Percentiles rank a stretch among this genome's conserved stretches.
Evolutionary conservation across 2,329 filamentous ascomycete genomes (phyloP).

Genomic region (Cyphellophora attinorum): DNA sequence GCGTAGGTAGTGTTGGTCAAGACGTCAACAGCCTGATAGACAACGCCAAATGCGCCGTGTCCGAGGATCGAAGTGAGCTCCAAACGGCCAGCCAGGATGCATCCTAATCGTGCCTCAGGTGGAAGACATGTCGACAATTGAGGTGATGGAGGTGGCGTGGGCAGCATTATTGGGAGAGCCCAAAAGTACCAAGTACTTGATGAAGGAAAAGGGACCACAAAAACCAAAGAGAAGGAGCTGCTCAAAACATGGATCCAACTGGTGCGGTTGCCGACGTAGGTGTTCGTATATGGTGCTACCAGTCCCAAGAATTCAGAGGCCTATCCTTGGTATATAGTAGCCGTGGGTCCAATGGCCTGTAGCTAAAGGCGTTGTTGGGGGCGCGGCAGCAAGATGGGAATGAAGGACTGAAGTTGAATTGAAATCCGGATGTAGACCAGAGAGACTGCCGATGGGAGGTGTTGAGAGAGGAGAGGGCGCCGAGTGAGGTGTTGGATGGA

Average conservation of each 20-base stretch:
- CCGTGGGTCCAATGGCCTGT: neutral
- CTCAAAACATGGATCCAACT: slow-evolving; percentile 21
- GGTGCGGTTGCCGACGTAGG: slow-evolving; percentile 12
- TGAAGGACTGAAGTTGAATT: slow-evolving; percentile 8
- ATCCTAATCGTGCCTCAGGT: slow-evolving; percentile 79
- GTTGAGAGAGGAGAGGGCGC: slow-evolving; percentile 5
- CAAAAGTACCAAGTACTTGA: slow-evolving; percentile 20
- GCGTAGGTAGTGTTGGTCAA: slow-evolving; percentile 76
- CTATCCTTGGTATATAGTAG: slow-evolving; percentile 7
- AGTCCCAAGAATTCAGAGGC: too few relatives aligned
- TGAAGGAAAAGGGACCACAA: slow-evolving; percentile 17
- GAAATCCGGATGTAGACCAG: too few relatives aligned
- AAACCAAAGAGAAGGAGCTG: slow-evolving; percentile 15
- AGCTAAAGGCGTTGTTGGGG: too few relatives aligned
- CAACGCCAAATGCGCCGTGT: slow-evolving; percentile 91
- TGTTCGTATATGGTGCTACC: slow-evolving; percentile 10
- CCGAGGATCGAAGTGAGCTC: slow-evolving; percentile 79
- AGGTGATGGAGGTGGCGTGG: slow-evolving; percentile 35
- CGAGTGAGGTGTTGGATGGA: slow-evolving; percentile 8
- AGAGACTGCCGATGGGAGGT: too few relatives aligned
- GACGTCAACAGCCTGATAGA: slow-evolving; percentile 81
- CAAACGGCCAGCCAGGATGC: slow-evolving; percentile 70
- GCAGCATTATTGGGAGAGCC: slow-evolving; percentile 36
- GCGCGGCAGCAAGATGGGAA: too few relatives aligned
- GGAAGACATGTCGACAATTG: slow-evolving; percentile 43